A percentile compares a stretch with the other conserved stretches of the same genome.
phyloP scores from a whole-genome alignment of 768 basidiomycete genomes.

The Serendipita sp. region DNA sequence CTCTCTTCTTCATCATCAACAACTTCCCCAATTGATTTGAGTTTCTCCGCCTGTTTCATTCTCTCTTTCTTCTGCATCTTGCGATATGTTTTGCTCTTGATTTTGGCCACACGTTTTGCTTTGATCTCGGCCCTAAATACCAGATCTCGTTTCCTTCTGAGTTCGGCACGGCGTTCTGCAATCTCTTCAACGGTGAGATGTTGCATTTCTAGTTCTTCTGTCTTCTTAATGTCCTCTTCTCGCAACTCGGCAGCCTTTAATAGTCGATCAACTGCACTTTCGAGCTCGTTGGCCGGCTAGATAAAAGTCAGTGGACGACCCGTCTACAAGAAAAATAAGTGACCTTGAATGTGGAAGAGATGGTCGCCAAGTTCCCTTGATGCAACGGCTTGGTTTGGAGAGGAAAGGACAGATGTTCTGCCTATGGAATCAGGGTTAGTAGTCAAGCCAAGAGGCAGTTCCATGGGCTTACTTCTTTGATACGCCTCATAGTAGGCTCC shows the following conservation, averaged over 20 bases:
- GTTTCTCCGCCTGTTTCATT: slow-evolving; percentile 36
- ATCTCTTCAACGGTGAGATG: slow-evolving; percentile 78
- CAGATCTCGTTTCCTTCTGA: slow-evolving; percentile 80
- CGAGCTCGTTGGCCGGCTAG: slow-evolving; percentile 71
- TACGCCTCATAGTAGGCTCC: slow-evolving; percentile 79
- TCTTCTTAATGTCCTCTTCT: slow-evolving; percentile 60
- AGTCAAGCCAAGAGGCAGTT: slow-evolving; percentile 3
- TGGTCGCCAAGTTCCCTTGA: slow-evolving; percentile 53
- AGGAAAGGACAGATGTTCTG: slow-evolving; percentile 77
- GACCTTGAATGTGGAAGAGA: slow-evolving; percentile 76
- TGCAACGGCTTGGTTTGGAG: slow-evolving; percentile 45
- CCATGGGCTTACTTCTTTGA: slow-evolving; percentile 48
- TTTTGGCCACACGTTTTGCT: slow-evolving; percentile 79
- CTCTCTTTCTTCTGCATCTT: slow-evolving; percentile 67
- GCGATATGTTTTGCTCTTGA: slow-evolving; percentile 89
- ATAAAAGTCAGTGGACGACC: background rate
- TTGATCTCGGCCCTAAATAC: slow-evolving; percentile 88
- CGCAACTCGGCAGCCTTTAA: slow-evolving; percentile 68
- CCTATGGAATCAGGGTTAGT: slow-evolving; percentile 25
- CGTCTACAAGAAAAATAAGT: slow-evolving; percentile 6
- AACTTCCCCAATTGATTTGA: slow-evolving; percentile 24
- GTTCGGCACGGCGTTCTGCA: slow-evolving; percentile 57
- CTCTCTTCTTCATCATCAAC: slow-evolving; percentile 31
- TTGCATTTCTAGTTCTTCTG: slow-evolving; percentile 73
- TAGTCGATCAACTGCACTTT: slow-evolving; percentile 68